A percentile compares a stretch with the other conserved stretches of the same genome.
These are phyloP conservation scores for Sisymbrium irio DNA, from an alignment of 345 rosid species.

Conservation along the genomic window DNA sequence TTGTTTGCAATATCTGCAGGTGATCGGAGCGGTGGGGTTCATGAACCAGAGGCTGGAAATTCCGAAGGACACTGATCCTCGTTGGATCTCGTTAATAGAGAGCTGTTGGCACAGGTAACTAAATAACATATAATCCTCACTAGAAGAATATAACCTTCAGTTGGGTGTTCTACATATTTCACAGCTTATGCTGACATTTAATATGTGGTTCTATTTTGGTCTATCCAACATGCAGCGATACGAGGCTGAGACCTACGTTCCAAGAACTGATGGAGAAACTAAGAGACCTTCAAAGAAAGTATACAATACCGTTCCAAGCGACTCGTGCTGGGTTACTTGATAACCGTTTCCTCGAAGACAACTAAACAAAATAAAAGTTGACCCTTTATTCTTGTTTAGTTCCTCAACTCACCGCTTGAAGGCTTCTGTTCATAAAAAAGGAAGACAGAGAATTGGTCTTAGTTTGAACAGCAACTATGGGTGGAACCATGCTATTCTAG, in stretches of 20 bases:
- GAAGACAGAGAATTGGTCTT: background rate
- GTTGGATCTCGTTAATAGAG: conserved; percentile 76
- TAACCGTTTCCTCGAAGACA: conserved; percentile 45
- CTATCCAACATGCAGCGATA: conserved; percentile 53
- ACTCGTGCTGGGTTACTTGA: conserved; percentile 46
- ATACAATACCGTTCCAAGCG: conserved; percentile 51
- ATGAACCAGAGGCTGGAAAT: conserved; percentile 92
- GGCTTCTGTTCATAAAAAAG: background rate
- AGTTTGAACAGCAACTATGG: conserved; percentile 23
- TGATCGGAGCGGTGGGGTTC: conserved; percentile 96
- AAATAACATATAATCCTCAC: conserved; percentile 4
- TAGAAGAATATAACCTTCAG: background rate
- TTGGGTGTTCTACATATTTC: background rate
- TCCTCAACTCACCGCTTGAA: background rate
- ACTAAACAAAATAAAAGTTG: conserved; percentile 5
- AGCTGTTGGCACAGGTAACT: conserved; percentile 92
- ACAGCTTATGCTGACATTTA: background rate
- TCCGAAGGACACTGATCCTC: conserved; percentile 73
- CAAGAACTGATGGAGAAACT: conserved; percentile 80
- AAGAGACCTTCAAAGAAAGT: conserved; percentile 70
- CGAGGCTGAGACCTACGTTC: conserved; percentile 70
- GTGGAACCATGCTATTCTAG: conserved; percentile 98
- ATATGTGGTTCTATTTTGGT: background rate
- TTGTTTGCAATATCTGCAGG: conserved; percentile 50
- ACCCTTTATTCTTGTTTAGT: background rate